Evolutionary conservation across 1,284 basidiomycete species (phyloP).

Genomic region (Xanthoconium separans): DNA sequence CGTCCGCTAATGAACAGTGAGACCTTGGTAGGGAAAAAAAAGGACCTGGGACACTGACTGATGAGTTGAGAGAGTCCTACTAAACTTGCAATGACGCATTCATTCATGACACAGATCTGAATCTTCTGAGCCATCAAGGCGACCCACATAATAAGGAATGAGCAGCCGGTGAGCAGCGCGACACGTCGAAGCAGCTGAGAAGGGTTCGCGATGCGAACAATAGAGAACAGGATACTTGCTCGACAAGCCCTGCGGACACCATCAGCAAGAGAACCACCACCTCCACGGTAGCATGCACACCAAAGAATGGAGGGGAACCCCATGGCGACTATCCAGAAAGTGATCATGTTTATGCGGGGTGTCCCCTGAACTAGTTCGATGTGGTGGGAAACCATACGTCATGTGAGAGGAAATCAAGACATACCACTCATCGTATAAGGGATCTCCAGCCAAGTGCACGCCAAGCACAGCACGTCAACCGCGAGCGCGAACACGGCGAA

Average conservation of each 20-base stretch:
- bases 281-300: slow-evolving; percentile 6
- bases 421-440: slow-evolving; percentile 7
- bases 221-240: slow-evolving; percentile 24
- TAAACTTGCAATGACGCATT: slow-evolving; percentile 4
- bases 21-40: not conserved
- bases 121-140: slow-evolving; percentile 18
- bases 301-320: slow-evolving; percentile 23
- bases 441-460: slow-evolving; percentile 1
- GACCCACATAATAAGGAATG: slow-evolving; percentile 27
- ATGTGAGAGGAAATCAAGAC: not conserved
- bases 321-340: slow-evolving; percentile 17
- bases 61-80: slow-evolving; percentile 21
- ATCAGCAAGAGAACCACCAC: not conserved
- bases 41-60: slow-evolving; percentile 14
- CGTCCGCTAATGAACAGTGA: slow-evolving; percentile 11
- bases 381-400: not conserved
- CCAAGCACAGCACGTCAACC: slow-evolving; percentile 19
- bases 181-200: slow-evolving; percentile 8
- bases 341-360: not conserved
- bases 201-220: slow-evolving; percentile 20
- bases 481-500: slow-evolving; percentile 26
- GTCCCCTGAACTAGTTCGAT: not conserved
- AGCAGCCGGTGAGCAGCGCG: slow-evolving; percentile 7
- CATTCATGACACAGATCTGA: slow-evolving; percentile 3
- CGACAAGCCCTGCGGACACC: slow-evolving; percentile 21